phyloP scores from a whole-genome alignment of 1,284 basidiomycete species.

The Pseudomicrostroma phylloplanum region DNA sequence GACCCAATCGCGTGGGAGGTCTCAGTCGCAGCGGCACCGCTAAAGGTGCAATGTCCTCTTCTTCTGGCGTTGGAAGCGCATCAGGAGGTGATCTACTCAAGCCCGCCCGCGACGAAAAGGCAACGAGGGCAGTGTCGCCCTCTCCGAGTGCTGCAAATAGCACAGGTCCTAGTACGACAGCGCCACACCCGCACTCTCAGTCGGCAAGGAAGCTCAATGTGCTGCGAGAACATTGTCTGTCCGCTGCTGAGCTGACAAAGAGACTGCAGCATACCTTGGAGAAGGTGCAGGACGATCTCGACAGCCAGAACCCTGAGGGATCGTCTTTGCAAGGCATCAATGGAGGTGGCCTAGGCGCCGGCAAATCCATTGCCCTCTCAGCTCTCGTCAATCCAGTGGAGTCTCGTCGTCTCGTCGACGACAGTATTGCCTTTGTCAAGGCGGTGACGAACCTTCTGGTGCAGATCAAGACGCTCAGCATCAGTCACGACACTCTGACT shows the following conservation, averaged over 20 bases:
- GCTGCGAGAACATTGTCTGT: slow-evolving; percentile 2
- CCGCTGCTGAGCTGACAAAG: slow-evolving; percentile 8
- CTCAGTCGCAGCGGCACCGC: too few relatives aligned
- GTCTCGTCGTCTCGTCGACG: neutral
- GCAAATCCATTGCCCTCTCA: slow-evolving; percentile 16
- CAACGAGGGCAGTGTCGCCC: too few relatives aligned
- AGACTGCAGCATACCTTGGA: slow-evolving; percentile 14
- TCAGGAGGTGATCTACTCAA: too few relatives aligned
- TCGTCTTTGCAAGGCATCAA: neutral
- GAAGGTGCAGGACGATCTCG: slow-evolving; percentile 17
- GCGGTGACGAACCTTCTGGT: slow-evolving; percentile 39
- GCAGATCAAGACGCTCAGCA: slow-evolving; percentile 31
- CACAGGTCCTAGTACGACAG: too few relatives aligned
- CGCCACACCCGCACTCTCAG: neutral
- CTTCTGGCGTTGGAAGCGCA: too few relatives aligned
- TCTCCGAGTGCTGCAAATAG: too few relatives aligned
- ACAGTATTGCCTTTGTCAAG: neutral
- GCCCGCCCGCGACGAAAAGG: too few relatives aligned
- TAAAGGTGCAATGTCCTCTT: too few relatives aligned
- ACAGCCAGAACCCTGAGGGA: neutral
- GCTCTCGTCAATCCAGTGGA: slow-evolving; percentile 20
- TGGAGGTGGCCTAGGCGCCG: neutral
- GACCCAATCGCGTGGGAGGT: neutral
- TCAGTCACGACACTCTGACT: slow-evolving; percentile 24
- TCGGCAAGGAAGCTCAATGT: slow-evolving; percentile 1